A percentile compares a stretch with the other conserved stretches of the same genome.
phyloP scores from a whole-genome alignment of 352 stramenopile species.

The Globisporangium paroecandrum region DNA sequence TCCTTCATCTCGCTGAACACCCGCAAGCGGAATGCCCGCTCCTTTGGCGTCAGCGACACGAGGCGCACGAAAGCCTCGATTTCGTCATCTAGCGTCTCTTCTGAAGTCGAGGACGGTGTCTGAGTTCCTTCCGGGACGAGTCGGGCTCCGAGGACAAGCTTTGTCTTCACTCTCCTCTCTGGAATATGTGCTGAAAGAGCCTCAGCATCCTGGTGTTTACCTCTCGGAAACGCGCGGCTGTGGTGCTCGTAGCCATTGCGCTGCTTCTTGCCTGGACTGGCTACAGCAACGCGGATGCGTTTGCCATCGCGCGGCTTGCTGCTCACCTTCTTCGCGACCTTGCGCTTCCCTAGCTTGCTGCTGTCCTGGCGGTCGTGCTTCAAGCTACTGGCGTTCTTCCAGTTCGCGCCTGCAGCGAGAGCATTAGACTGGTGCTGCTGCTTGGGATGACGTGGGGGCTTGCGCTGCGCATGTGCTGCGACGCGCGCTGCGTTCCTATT shows the following conservation, averaged over 20 bases:
- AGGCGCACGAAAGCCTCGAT: slow-evolving; percentile 41
- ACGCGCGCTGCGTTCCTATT: background rate
- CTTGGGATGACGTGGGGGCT: background rate
- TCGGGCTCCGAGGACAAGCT: background rate
- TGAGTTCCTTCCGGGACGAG: too few relatives aligned
- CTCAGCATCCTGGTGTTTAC: background rate
- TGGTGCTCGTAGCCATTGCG: background rate
- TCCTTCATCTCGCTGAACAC: slow-evolving; percentile 45
- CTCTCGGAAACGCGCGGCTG: slow-evolving; percentile 4
- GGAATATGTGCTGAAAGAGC: background rate
- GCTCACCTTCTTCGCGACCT: slow-evolving; percentile 13
- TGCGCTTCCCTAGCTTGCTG: slow-evolving; percentile 2
- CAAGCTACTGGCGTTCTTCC: slow-evolving; percentile 11
- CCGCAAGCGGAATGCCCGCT: slow-evolving; percentile 32
- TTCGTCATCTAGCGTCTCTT: slow-evolving; percentile 32
- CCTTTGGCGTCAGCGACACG: slow-evolving; percentile 41
- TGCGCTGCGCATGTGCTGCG: background rate
- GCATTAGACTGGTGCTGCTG: background rate
- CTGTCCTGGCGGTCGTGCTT: background rate
- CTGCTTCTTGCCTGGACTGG: slow-evolving; percentile 4
- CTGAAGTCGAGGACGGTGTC: background rate
- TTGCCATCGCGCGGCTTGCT: slow-evolving; percentile 12
- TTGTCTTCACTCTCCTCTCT: background rate
- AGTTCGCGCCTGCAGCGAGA: slow-evolving; percentile 12
- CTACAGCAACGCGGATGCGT: background rate